Conservation (phyloP, 106 monocot genomes). For the Narthecium ossifragum region DNA sequence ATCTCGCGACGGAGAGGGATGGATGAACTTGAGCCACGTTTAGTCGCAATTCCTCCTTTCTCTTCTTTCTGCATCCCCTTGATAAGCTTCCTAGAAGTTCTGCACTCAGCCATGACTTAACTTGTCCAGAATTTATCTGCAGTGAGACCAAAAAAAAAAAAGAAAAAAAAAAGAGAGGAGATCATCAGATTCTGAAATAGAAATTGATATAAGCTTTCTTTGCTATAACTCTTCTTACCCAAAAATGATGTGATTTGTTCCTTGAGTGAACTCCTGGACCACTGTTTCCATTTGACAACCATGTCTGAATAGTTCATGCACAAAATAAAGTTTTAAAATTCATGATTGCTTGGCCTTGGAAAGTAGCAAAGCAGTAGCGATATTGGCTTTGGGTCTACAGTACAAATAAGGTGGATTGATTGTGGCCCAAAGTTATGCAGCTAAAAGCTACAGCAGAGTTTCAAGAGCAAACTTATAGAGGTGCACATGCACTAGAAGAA, state of each 20-base stretch:
- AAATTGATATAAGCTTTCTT: background rate
- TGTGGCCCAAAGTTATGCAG: too few species aligned
- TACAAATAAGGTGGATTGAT: too few species aligned
- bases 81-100: slow-evolving; percentile 19
- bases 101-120: slow-evolving; percentile 38
- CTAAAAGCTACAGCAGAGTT: too few species aligned
- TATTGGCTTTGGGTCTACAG: too few species aligned
- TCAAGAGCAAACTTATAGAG: too few species aligned
- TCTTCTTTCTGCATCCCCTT: slow-evolving; percentile 26
- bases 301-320: slow-evolving; percentile 13
- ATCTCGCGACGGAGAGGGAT: slow-evolving; percentile 52
- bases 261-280: slow-evolving; percentile 1
- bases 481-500: too few species aligned
- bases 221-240: slow-evolving; percentile 31
- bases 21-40: slow-evolving; percentile 46
- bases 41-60: slow-evolving; percentile 38
- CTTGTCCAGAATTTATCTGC: slow-evolving; percentile 19
- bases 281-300: slow-evolving; percentile 14
- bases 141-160: background rate
- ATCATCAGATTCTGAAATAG: background rate
- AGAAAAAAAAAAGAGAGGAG: background rate
- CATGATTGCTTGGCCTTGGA: too few species aligned
- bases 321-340: background rate
- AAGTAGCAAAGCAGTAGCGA: too few species aligned
- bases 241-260: slow-evolving; percentile 5